phyloP scores from a whole-genome alignment of 2,329 filamentous ascomycete genomes.

The Pyrenochaeta sp. region DNA sequence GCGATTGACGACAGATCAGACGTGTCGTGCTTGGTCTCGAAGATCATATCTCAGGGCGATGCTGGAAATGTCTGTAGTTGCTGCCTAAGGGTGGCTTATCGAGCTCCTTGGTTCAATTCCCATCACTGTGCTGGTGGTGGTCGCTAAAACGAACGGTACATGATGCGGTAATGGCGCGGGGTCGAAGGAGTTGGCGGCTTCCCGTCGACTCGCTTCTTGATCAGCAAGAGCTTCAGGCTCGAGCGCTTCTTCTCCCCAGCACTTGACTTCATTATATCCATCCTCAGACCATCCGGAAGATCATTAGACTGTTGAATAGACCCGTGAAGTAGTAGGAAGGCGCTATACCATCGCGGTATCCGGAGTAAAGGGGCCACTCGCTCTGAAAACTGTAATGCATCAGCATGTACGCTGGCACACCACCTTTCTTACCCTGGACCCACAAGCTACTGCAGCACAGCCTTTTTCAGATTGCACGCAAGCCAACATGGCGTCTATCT shows the following conservation, averaged over 20 bases:
- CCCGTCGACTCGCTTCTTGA: slow-evolving; percentile 11
- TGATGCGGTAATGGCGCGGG: slow-evolving; percentile 4
- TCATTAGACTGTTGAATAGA: too few species aligned
- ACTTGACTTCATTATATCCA: background rate
- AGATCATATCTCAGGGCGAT: too few species aligned
- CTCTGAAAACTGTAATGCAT: background rate
- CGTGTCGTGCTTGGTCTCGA: too few species aligned
- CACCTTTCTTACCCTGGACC: slow-evolving; percentile 4
- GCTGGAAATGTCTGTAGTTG: background rate
- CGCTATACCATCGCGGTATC: background rate
- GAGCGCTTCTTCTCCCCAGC: background rate
- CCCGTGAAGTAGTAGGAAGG: background rate
- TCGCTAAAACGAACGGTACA: background rate
- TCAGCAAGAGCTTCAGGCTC: background rate
- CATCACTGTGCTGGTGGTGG: background rate
- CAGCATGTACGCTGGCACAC: slow-evolving; percentile 12
- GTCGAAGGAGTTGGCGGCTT: background rate
- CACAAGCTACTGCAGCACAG: slow-evolving; percentile 2
- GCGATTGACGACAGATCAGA: background rate
- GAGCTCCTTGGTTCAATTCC: too few species aligned
- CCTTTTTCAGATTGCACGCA: slow-evolving; percentile 1
- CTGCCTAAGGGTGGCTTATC: background rate
- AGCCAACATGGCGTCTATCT: background rate
- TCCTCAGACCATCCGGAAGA: background rate
- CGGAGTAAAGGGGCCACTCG: background rate